Conservation (phyloP, 805 yeast genomes). For the Spathaspora girioi region DNA sequence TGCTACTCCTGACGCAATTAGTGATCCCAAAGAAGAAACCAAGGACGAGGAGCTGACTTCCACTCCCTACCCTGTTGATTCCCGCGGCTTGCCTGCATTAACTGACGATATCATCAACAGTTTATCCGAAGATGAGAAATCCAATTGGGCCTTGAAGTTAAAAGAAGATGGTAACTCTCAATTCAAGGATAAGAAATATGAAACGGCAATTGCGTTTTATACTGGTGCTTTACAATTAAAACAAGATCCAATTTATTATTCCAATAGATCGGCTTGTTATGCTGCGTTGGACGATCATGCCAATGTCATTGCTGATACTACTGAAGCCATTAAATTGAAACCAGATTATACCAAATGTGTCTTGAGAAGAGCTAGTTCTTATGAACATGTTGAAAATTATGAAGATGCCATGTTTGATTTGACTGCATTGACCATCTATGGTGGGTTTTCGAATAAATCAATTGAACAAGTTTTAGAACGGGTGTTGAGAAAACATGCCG, state of each 20-base stretch:
- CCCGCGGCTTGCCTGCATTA: slow-evolving; percentile 57
- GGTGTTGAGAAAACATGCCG: slow-evolving; percentile 78
- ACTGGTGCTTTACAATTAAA: slow-evolving; percentile 71
- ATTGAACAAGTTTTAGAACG: slow-evolving; percentile 83
- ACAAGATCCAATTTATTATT: slow-evolving; percentile 83
- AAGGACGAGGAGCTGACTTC: slow-evolving; percentile 6
- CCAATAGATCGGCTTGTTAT: slow-evolving; percentile 96
- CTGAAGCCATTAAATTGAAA: slow-evolving; percentile 78
- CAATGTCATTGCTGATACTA: slow-evolving; percentile 83
- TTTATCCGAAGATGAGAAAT: slow-evolving; percentile 52
- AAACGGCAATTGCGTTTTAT: slow-evolving; percentile 77
- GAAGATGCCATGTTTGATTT: slow-evolving; percentile 87
- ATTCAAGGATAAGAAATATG: slow-evolving; percentile 67
- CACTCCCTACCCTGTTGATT: slow-evolving; percentile 48
- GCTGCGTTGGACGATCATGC: slow-evolving; percentile 76
- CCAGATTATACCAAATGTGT: slow-evolving; percentile 91
- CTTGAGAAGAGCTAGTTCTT: slow-evolving; percentile 89
- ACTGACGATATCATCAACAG: slow-evolving; percentile 41
- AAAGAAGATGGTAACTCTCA: slow-evolving; percentile 86
- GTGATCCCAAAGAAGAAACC: slow-evolving; percentile 17
- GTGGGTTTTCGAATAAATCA: slow-evolving; percentile 75
- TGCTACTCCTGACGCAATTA: slow-evolving; percentile 22
- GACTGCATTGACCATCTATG: slow-evolving; percentile 82
- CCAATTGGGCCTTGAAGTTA: slow-evolving; percentile 65
- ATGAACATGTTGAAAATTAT: slow-evolving; percentile 74